phyloP scores from a whole-genome alignment of 306 rosid genomes.

The Luffa acutangula region DNA sequence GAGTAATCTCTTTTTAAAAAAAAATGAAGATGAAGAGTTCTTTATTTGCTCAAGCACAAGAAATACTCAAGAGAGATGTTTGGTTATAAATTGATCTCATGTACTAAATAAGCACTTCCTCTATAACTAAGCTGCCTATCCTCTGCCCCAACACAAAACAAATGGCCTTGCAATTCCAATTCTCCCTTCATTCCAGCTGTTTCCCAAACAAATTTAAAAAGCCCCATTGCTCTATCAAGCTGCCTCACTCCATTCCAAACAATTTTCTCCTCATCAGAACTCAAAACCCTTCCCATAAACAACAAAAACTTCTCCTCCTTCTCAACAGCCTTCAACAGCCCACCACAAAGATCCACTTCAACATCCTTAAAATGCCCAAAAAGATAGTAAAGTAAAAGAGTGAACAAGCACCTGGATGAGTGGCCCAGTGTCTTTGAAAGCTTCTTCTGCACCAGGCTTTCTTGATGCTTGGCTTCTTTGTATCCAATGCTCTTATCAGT shows the following conservation, averaged over 20 bases:
- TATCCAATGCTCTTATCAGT: slow-evolving; percentile 52
- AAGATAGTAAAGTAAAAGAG: slow-evolving; percentile 57
- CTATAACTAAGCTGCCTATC: slow-evolving; percentile 43
- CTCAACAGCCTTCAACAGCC: slow-evolving; percentile 29
- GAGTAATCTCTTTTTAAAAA: background rate
- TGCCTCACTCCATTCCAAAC: slow-evolving; percentile 72
- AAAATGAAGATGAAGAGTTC: background rate
- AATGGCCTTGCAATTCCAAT: slow-evolving; percentile 69
- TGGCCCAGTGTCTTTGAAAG: slow-evolving; percentile 69
- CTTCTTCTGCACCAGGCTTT: slow-evolving; percentile 60
- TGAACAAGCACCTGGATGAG: slow-evolving; percentile 78
- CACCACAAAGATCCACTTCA: slow-evolving; percentile 72
- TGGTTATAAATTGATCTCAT: slow-evolving; percentile 25
- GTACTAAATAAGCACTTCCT: slow-evolving; percentile 49
- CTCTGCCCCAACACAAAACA: slow-evolving; percentile 70
- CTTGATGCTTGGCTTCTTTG: slow-evolving; percentile 62
- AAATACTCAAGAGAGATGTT: background rate
- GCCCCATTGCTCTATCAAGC: slow-evolving; percentile 57
- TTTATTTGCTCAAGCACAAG: background rate
- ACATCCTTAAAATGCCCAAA: slow-evolving; percentile 49
- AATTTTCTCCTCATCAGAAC: slow-evolving; percentile 52
- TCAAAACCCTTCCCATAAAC: slow-evolving; percentile 75
- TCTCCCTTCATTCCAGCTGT: slow-evolving; percentile 56
- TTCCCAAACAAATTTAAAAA: slow-evolving; percentile 84
- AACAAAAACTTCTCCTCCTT: slow-evolving; percentile 30